These are phyloP conservation scores for Harrya chromipes DNA, from an alignment of 768 basidiomycete species.

Conservation along the genomic window DNA sequence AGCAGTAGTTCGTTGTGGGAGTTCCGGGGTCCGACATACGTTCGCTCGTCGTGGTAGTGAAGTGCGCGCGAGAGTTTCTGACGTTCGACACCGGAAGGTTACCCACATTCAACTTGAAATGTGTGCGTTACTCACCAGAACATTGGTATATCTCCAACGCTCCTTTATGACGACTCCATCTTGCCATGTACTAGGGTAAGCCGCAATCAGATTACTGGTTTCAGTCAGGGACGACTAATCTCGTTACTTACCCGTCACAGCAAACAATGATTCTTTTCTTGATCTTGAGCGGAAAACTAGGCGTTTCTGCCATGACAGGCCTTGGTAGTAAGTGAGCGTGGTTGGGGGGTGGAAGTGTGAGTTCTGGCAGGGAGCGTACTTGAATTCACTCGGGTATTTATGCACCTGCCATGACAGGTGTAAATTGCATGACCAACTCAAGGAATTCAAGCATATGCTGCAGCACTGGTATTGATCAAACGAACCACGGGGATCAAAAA, in stretches of 20 bases:
- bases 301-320: neutral
- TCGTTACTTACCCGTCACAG: slow-evolving; percentile 62
- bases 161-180: slow-evolving; percentile 50
- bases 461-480: neutral
- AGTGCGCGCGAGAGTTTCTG: slow-evolving; percentile 56
- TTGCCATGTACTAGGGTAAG: slow-evolving; percentile 60
- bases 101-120: neutral
- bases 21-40: slow-evolving; percentile 15
- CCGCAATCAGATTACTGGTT: neutral
- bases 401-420: slow-evolving; percentile 2
- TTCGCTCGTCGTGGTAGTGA: slow-evolving; percentile 46
- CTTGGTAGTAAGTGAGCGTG: neutral
- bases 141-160: slow-evolving; percentile 52
- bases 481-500: too few species aligned
- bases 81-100: neutral
- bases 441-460: neutral
- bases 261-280: slow-evolving; percentile 68
- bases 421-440: neutral
- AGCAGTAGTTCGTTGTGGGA: neutral
- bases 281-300: slow-evolving; percentile 11
- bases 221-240: neutral
- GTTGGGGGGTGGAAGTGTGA: neutral
- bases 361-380: neutral
- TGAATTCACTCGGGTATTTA: slow-evolving; percentile 22
- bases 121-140: slow-evolving; percentile 39